Evolutionary conservation across 75 land plant genomes (phyloP), one percentile per base, ranked within the genome.

Genomic region (Pinus taeda): DNA sequence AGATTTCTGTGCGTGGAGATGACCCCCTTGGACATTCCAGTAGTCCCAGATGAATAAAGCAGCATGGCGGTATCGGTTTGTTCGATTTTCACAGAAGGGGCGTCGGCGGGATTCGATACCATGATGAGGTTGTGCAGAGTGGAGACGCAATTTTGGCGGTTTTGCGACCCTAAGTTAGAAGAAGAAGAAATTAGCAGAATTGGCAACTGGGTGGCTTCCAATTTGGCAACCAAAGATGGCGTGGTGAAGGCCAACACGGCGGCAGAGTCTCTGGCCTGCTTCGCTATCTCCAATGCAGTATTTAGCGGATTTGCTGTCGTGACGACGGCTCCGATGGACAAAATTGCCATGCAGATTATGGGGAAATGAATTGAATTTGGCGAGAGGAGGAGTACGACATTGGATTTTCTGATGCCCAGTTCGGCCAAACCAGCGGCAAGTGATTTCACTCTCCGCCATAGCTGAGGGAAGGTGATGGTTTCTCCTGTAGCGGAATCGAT

Each of bases 221-320:
- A 56, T 74, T 88, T 88, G 26, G 57, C 76, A 20, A 58, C 71
- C 65, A 80, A 45, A 22, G 70, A 77, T 20, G 85, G 81, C 0
- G 79, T 59, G 15, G 78, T 36, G 37, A 78, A 71, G 20, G 79
- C 86, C 5, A 81, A 69, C 30, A 57, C 80, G 17, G 90, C 74
- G 1, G 73, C 67, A 1, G 91, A 81, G 66, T 88, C 89, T 12
- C 7, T 53, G 0, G 79, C 83, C 77, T 93, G 96, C 64, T 84
- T 85, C 29, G 81, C 80, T 33, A 93, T 82, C 79, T 93, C 96
- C 2, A 57, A 6, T 5, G 79, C 73, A 14, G 94, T 93, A 88
- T 93, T 96, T 80, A 96, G 85, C 12, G 92, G 99, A 67, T 96
- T 96, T 75, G 92, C 88, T 75, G 99, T 93, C 79, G 96, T 96